phyloP scores from a whole-genome alignment of 768 basidiomycete genomes.

The Cystobasidium onofrii region DNA sequence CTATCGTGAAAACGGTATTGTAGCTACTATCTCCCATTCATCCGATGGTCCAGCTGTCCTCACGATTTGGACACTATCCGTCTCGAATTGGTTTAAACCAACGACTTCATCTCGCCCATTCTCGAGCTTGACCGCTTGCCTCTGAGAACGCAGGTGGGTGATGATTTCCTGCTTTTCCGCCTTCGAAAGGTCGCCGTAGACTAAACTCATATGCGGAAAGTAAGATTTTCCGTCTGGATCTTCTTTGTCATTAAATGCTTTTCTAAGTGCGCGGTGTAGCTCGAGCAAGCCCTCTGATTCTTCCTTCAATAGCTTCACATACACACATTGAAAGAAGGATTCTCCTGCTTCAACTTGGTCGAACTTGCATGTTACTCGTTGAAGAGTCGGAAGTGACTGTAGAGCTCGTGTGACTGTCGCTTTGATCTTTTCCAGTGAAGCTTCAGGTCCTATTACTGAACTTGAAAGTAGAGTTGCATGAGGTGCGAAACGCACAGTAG shows the following conservation, averaged over 20 bases:
- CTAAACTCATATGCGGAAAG: slow-evolving; percentile 21
- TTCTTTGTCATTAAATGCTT: not conserved
- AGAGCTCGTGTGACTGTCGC: not conserved
- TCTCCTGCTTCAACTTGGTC: slow-evolving; percentile 19
- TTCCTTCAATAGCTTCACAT: not conserved
- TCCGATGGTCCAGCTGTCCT: slow-evolving; percentile 9
- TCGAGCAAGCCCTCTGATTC: slow-evolving; percentile 19
- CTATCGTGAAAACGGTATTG: not conserved
- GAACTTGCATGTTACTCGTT: slow-evolving; percentile 19
- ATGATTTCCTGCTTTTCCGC: not conserved
- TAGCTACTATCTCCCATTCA: slow-evolving; percentile 22
- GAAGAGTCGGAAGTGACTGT: not conserved
- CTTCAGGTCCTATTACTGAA: not conserved
- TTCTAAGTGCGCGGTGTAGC: slow-evolving; percentile 1
- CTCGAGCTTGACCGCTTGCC: not conserved
- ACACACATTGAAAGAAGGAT: slow-evolving; percentile 22
- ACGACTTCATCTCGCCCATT: not conserved
- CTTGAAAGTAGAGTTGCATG: slow-evolving; percentile 26
- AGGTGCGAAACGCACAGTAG: slow-evolving; percentile 15
- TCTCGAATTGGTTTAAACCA: not conserved
- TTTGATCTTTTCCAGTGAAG: slow-evolving; percentile 1
- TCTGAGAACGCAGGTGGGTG: not conserved
- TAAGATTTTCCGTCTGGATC: slow-evolving; percentile 8
- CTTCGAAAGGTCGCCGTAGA: slow-evolving; percentile 11
- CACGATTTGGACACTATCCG: not conserved